phyloP scores from a whole-genome alignment of 2,329 filamentous ascomycete genomes.

The Cercospora nicotianae region DNA sequence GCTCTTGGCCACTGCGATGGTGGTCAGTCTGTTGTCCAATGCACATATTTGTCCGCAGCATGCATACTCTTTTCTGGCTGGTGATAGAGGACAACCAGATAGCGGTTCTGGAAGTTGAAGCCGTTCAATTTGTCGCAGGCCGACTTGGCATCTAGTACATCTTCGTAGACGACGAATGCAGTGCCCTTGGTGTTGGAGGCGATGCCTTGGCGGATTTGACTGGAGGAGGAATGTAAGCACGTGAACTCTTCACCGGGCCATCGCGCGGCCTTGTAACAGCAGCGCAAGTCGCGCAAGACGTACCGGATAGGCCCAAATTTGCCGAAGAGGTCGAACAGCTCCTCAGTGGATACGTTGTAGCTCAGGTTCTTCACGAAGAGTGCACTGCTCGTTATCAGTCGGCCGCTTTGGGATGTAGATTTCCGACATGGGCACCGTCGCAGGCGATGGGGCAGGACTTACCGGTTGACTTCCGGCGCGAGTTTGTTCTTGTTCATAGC shows the following conservation, averaged over 20 bases:
- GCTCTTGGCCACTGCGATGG: conserved; percentile 62
- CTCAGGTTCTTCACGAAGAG: conserved; percentile 99
- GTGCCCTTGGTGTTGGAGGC: conserved; percentile 97
- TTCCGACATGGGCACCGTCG: background rate
- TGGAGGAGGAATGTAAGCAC: conserved; percentile 42
- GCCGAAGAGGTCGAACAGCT: conserved; percentile 97
- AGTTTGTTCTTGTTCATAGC: conserved; percentile 96
- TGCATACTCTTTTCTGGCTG: conserved; percentile 37
- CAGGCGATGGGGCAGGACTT: background rate
- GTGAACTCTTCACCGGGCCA: background rate
- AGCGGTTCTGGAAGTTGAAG: conserved; percentile 99
- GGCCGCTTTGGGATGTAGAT: conserved; percentile 11
- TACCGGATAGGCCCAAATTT: conserved; percentile 96
- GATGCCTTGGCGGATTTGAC: conserved; percentile 98
- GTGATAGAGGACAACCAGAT: conserved; percentile 85
- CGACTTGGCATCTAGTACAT: conserved; percentile 97
- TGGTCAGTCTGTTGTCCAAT: conserved; percentile 15
- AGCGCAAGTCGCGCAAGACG: conserved; percentile 38
- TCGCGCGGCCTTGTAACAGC: conserved; percentile 8
- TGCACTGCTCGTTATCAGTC: conserved; percentile 63
- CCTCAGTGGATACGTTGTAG: conserved; percentile 98
- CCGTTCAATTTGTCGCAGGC: conserved; percentile 99
- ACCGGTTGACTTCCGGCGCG: conserved; percentile 96
- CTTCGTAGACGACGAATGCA: conserved; percentile 98
- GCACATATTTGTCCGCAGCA: background rate